phyloP scores from a whole-genome alignment of 352 stramenopile species.

The Phytopythium chamaehyphon region DNA sequence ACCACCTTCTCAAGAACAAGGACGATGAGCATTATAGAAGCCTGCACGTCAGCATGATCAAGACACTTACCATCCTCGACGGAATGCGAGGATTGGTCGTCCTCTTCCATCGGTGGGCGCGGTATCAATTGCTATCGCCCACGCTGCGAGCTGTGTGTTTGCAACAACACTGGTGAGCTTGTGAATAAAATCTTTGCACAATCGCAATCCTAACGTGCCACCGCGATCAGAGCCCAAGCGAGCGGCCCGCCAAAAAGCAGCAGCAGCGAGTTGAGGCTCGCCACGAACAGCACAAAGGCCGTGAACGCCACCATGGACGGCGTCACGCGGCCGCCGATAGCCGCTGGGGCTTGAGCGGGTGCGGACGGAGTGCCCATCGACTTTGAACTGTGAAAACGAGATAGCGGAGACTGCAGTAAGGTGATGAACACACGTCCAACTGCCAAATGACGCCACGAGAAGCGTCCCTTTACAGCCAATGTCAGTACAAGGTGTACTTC shows the following conservation, averaged over 20 bases:
- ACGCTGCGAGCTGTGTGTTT: constrained; percentile 32
- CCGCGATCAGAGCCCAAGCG: constrained; percentile 19
- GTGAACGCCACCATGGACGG: constrained; percentile 11
- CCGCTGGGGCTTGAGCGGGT: background rate
- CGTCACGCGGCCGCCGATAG: background rate
- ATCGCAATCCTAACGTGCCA: constrained; percentile 4
- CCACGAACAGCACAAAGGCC: constrained; percentile 8
- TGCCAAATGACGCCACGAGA: constrained; percentile 1
- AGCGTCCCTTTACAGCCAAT: background rate
- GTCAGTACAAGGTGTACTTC: background rate
- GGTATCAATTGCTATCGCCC: constrained; percentile 25
- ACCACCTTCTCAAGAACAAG: constrained; percentile 21
- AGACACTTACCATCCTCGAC: constrained; percentile 20
- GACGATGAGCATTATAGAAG: background rate
- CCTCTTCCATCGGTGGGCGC: constrained; percentile 42
- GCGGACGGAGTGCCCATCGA: background rate
- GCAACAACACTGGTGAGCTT: too few species aligned
- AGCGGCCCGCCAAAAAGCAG: constrained; percentile 22
- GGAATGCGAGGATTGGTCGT: constrained; percentile 20
- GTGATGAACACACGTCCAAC: too few species aligned
- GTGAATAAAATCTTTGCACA: too few species aligned
- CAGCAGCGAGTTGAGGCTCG: constrained; percentile 15
- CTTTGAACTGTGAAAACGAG: background rate
- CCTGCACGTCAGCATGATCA: background rate
- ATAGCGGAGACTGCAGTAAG: background rate